Evolutionary conservation across 2,329 filamentous ascomycete species (phyloP).

Genomic region (Curvularia spicifera): DNA sequence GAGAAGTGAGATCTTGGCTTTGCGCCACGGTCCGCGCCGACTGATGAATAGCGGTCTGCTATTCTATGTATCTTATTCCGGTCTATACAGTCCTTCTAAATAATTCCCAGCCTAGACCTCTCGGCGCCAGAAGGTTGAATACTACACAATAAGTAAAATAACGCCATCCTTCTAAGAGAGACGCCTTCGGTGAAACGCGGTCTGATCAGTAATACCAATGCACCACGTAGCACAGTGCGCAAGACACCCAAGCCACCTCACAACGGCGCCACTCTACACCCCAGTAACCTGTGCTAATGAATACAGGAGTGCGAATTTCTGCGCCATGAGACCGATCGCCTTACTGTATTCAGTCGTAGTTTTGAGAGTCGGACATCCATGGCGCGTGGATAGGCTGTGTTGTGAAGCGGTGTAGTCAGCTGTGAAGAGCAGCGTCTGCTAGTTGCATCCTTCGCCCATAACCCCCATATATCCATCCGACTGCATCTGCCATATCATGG

Average conservation of each 20-base stretch:
- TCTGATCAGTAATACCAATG: background rate
- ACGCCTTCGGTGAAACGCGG: background rate
- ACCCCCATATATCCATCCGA: conserved; percentile 47
- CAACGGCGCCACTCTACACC: conserved; percentile 3
- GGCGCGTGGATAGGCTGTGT: conserved; percentile 11
- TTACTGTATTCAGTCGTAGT: conserved; percentile 2
- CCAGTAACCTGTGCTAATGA: background rate
- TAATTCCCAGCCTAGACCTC: background rate
- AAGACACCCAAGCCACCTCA: background rate
- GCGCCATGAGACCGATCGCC: background rate
- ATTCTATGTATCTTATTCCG: background rate
- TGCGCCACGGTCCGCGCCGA: background rate
- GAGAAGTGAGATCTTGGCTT: background rate
- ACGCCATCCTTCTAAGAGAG: background rate
- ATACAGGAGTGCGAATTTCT: background rate
- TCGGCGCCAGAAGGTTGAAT: conserved; percentile 1
- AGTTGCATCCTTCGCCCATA: conserved; percentile 42
- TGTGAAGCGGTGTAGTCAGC: conserved; percentile 23
- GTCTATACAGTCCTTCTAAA: conserved; percentile 1
- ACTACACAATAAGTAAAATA: conserved; percentile 5
- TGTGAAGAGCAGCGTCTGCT: conserved; percentile 35
- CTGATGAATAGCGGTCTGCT: background rate
- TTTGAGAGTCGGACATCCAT: conserved; percentile 10
- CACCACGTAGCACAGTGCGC: background rate
- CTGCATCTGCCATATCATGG: conserved; percentile 46